A percentile compares a stretch with the other conserved stretches of the same genome.
Conservation (phyloP, 1,139 yeast genomes). For the Yamadazyma aaseri region DNA sequence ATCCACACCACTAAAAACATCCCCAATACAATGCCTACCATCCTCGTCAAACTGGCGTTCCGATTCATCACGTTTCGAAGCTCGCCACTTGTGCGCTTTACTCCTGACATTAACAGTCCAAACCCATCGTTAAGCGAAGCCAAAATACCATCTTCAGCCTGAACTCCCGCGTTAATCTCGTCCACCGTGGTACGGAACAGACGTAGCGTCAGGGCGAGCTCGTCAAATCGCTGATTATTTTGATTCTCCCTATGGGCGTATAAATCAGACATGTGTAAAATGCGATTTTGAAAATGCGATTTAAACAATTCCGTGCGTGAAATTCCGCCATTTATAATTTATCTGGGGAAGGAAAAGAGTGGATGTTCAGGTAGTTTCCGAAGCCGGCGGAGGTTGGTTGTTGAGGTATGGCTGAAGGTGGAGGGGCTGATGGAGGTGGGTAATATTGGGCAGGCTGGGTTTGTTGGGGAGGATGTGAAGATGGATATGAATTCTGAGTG, state of each 20-base stretch:
- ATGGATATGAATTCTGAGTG: too few species aligned
- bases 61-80: conserved; percentile 52
- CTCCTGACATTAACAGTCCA: conserved; percentile 55
- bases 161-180: conserved; percentile 44
- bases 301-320: too few species aligned
- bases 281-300: too few species aligned
- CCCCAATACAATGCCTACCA: conserved; percentile 50
- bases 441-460: not conserved
- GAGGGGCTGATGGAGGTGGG: conserved; percentile 2
- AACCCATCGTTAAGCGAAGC: conserved; percentile 61
- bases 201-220: conserved; percentile 43
- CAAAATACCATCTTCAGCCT: conserved; percentile 48
- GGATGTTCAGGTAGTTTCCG: not conserved
- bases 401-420: not conserved
- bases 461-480: too few species aligned
- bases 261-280: conserved; percentile 37
- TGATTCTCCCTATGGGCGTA: conserved; percentile 47
- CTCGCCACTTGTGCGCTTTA: conserved; percentile 66
- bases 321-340: too few species aligned
- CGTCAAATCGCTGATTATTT: conserved; percentile 45
- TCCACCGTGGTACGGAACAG: conserved; percentile 46
- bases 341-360: too few species aligned
- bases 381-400: not conserved
- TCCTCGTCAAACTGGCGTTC: conserved; percentile 42
- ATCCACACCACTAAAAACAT: conserved; percentile 68